These are phyloP conservation scores for Knoxia roxburghii DNA, from an alignment of 257 asterid genomes.

Conservation along the genomic window DNA sequence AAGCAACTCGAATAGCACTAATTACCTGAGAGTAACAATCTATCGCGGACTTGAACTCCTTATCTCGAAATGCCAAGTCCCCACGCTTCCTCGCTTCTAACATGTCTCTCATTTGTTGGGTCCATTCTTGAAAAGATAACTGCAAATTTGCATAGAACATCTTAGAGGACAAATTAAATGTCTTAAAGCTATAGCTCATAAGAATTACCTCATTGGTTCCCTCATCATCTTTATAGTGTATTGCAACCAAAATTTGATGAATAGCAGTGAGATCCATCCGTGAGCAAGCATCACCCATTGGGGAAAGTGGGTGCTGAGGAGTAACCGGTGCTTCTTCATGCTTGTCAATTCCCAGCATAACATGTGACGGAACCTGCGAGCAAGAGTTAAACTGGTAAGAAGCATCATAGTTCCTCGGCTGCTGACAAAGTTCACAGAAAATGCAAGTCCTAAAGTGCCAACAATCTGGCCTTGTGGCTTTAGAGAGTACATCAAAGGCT, in stretches of 20 bases:
- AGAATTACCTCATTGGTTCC: slow-evolving; percentile 81
- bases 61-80: slow-evolving; percentile 92
- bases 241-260: slow-evolving; percentile 86
- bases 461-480: not conserved
- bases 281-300: slow-evolving; percentile 95
- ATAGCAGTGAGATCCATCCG: slow-evolving; percentile 96
- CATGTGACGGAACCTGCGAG: slow-evolving; percentile 77
- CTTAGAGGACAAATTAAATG: slow-evolving; percentile 16
- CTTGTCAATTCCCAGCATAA: slow-evolving; percentile 87
- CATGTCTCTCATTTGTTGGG: slow-evolving; percentile 97
- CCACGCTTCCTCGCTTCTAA: slow-evolving; percentile 93
- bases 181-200: slow-evolving; percentile 11
- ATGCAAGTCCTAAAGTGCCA: too few species aligned
- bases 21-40: slow-evolving; percentile 87
- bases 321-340: slow-evolving; percentile 80
- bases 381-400: not conserved
- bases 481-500: not conserved
- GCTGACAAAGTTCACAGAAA: not conserved
- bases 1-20: not conserved
- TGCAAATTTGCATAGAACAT: slow-evolving; percentile 22
- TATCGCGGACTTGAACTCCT: slow-evolving; percentile 82
- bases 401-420: not conserved
- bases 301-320: slow-evolving; percentile 90
- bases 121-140: slow-evolving; percentile 99
- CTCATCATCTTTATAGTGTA: slow-evolving; percentile 92